A percentile compares a stretch with the other conserved stretches of the same genome.
Conservation (phyloP, 1,139 yeast species). For the Groenewaldozyma auringiensis region DNA sequence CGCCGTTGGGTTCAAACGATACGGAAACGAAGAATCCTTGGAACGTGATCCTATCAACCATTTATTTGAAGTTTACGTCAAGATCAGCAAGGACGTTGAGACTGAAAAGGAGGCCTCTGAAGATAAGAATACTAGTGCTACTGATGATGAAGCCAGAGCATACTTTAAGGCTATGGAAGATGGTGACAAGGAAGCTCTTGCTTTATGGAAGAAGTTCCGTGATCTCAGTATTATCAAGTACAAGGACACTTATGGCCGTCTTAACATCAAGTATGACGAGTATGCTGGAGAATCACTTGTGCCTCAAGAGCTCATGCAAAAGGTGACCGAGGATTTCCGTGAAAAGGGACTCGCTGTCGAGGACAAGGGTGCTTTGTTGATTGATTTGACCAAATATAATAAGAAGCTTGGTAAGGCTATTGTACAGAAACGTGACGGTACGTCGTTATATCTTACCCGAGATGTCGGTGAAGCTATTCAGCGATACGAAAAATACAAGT, state of each 20-base stretch:
- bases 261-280: constrained; percentile 77
- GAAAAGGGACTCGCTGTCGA: constrained; percentile 70
- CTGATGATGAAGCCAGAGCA: constrained; percentile 78
- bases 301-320: constrained; percentile 60
- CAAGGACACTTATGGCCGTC: constrained; percentile 80
- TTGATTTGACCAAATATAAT: constrained; percentile 78
- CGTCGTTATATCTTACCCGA: constrained; percentile 88
- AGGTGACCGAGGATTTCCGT: constrained; percentile 54
- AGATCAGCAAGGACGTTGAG: constrained; percentile 70
- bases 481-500: constrained; percentile 75
- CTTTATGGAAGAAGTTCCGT: constrained; percentile 83
- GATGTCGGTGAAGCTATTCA: constrained; percentile 96
- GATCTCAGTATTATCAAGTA: constrained; percentile 81
- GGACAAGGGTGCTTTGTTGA: constrained; percentile 86
- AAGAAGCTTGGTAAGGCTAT: constrained; percentile 92
- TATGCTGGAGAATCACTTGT: constrained; percentile 98
- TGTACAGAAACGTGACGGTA: constrained; percentile 93
- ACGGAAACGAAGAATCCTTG: constrained; percentile 72
- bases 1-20: constrained; percentile 84
- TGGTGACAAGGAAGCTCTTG: constrained; percentile 76
- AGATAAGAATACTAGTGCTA: constrained; percentile 29
- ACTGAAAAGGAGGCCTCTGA: constrained; percentile 62
- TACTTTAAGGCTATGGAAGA: constrained; percentile 91
- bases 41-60: constrained; percentile 84
- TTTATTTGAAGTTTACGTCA: constrained; percentile 88